Evolutionary conservation across 78 protist genomes (phyloP).

Genomic region (Thecamonas trahens): DNA sequence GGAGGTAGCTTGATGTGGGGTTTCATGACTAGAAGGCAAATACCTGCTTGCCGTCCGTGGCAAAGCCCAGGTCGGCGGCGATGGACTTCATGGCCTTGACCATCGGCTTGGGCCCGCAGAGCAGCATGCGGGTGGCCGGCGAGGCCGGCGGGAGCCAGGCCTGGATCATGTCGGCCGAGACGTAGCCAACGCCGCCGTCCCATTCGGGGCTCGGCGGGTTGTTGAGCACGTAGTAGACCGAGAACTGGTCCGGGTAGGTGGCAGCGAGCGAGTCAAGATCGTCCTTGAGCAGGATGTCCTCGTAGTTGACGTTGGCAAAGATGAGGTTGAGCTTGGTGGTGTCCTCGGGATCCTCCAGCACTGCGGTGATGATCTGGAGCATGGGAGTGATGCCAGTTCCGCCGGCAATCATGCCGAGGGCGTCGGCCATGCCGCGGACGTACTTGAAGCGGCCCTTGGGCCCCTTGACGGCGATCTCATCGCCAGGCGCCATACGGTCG

Average conservation of each 20-base stretch:
- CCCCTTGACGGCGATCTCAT: conserved; percentile 47
- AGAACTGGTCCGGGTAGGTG: conserved; percentile 6
- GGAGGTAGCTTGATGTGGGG: too few relatives aligned
- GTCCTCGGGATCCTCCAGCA: conserved; percentile 30
- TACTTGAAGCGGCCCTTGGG: conserved; percentile 34
- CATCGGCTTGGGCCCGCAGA: conserved; percentile 65
- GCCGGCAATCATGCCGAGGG: conserved; percentile 52
- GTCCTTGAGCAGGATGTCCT: conserved; percentile 44
- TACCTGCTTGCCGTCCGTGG: too few relatives aligned
- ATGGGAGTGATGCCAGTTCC: conserved; percentile 70
- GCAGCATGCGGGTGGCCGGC: conserved; percentile 11
- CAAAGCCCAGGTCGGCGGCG: too few relatives aligned
- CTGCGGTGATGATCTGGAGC: conserved; percentile 31
- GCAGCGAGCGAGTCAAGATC: conserved; percentile 11
- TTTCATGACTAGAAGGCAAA: too few relatives aligned
- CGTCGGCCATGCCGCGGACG: not conserved
- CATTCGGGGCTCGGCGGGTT: conserved; percentile 1
- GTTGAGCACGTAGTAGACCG: conserved; percentile 32
- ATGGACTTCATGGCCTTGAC: too few relatives aligned
- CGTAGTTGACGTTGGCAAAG: conserved; percentile 50
- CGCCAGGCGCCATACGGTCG: conserved; percentile 38
- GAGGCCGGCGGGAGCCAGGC: conserved; percentile 18
- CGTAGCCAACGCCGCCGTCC: too few relatives aligned
- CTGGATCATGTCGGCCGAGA: conserved; percentile 9
- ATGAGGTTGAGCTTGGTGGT: conserved; percentile 24